Evolutionary conservation across 441 rosid species (phyloP), one percentile per base, ranked within the genome.

Genomic region (Dalechampia spathulata): DNA sequence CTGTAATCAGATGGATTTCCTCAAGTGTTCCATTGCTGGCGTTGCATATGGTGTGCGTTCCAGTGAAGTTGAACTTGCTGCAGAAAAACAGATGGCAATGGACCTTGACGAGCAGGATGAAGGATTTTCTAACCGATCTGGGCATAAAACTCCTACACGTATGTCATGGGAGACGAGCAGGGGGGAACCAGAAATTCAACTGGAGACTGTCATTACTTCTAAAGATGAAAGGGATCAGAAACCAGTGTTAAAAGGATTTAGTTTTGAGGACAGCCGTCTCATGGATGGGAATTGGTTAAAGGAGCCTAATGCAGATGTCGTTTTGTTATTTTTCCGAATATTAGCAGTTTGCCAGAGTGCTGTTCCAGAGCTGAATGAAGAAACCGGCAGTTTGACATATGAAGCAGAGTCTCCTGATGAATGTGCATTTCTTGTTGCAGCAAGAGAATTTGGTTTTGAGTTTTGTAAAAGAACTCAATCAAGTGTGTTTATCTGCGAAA

Each of bases 341-440:
- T 70, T 92, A 69, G 88, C 98, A 52, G 54, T 86, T 50, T 92
- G 98, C 69, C 98, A 92, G 66, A 75, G 96, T 30, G 98, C 98
- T 32, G 87, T 92, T 49, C 98, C 98, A 9, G 98, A 92, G 78
- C 63, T 63, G 44, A 84, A 84, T 52, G 92, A 83, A 72, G 94
- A 80, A 62, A 86, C 87, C 32, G 93, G 96, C 25, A 69, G 17
- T 63, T 64, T 68, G 60, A 76, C 86, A 2, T 92, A 88, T 48
- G 98, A 92, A 79, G 95, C 96, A 41, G 98, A 92, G 77, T 92
- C 98, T 23, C 98, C 98, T 7, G 98, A 92, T 64, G 98, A 92
- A 72, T 90, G 77, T 49, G 83, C 97, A 42, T 89, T 92, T 75
- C 91, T 92, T 55, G 84, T 83, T 73, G 96, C 98, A 30, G 96